Evolutionary conservation across 345 rosid species (phyloP).

Genomic region (Acer campestre): DNA sequence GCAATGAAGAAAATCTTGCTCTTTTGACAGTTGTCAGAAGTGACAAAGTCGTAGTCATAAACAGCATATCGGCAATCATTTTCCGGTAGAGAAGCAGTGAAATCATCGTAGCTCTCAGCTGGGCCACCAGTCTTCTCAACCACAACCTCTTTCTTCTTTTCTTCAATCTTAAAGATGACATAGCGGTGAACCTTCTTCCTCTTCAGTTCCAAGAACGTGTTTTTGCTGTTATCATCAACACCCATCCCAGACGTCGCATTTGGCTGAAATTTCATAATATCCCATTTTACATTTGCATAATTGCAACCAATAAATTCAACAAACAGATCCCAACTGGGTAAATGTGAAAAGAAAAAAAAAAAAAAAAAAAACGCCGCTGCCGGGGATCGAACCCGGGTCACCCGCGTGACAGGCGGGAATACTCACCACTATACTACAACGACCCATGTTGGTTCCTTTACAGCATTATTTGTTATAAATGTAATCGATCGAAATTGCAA

Average conservation of each 20-base stretch:
- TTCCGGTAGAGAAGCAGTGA: slow-evolving; percentile 69
- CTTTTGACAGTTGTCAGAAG: slow-evolving; percentile 77
- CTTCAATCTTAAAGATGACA: slow-evolving; percentile 67
- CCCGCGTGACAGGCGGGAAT: slow-evolving; percentile 98
- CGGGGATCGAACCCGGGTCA: slow-evolving; percentile 98
- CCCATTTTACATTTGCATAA: too few species aligned
- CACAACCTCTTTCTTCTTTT: slow-evolving; percentile 56
- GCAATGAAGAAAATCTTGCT: slow-evolving; percentile 85
- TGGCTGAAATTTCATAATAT: slow-evolving; percentile 38
- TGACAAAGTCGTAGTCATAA: slow-evolving; percentile 70
- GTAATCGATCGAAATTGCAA: too few species aligned
- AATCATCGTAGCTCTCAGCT: slow-evolving; percentile 66
- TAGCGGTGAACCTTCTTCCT: slow-evolving; percentile 72
- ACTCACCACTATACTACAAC: slow-evolving; percentile 97
- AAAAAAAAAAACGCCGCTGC: slow-evolving; percentile 52
- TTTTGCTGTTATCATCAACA: slow-evolving; percentile 63
- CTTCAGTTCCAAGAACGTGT: slow-evolving; percentile 62
- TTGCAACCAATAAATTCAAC: too few species aligned
- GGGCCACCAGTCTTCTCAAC: slow-evolving; percentile 74
- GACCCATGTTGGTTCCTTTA: slow-evolving; percentile 19
- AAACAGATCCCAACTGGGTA: too few species aligned
- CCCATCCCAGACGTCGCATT: slow-evolving; percentile 88
- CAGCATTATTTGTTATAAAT: too few species aligned
- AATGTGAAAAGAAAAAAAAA: not conserved
- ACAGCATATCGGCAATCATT: slow-evolving; percentile 82